These are phyloP conservation scores for Phyllosticta citriasiana DNA, from an alignment of 2,329 filamentous ascomycete genomes.

Conservation along the genomic window DNA sequence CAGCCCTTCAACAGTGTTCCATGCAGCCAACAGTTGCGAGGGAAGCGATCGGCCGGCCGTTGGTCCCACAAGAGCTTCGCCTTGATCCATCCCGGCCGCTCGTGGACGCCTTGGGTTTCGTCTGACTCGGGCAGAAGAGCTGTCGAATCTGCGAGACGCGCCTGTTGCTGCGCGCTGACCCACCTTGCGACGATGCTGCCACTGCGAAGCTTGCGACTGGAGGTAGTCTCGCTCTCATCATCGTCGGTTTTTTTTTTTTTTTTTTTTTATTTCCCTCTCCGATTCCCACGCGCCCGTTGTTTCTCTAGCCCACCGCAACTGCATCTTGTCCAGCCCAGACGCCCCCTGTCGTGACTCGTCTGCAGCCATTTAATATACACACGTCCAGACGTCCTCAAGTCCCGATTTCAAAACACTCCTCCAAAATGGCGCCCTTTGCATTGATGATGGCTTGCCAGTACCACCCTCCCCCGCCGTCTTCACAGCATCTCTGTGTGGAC, in stretches of 20 bases:
- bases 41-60: slow-evolving; percentile 11
- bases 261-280: no score
- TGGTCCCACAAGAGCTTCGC: slow-evolving; percentile 6
- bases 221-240: no score
- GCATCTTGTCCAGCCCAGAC: neutral
- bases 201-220: no score
- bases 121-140: neutral
- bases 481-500: no score
- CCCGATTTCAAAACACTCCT: no score
- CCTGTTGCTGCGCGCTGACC: no score
- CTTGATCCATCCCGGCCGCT: slow-evolving; percentile 2
- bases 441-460: no score
- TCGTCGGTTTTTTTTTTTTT: no score
- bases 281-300: neutral
- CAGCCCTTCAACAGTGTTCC: neutral
- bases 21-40: neutral
- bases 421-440: no score
- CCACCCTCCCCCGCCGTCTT: no score
- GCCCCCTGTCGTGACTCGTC: neutral
- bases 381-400: neutral
- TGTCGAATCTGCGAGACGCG: neutral
- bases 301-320: neutral
- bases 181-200: neutral
- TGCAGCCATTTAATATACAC: neutral
- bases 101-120: neutral